Conservation (phyloP, 1,284 basidiomycete genomes). For the Stereum hirsutum region DNA sequence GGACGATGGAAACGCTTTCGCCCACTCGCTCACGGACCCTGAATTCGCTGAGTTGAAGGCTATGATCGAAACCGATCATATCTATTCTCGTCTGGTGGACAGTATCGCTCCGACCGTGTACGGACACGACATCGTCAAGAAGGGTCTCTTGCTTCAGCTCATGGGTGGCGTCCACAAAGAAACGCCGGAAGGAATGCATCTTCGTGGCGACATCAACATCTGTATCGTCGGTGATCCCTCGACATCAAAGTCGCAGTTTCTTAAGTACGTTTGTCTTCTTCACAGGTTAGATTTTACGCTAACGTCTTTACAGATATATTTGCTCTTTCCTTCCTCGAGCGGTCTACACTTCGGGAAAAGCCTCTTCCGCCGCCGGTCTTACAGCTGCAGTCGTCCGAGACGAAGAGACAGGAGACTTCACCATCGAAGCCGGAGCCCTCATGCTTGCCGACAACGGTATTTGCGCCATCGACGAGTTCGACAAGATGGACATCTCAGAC, state of each 20-base stretch:
- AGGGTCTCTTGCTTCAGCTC: conserved; percentile 93
- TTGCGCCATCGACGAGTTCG: conserved; percentile 99
- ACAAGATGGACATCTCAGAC: conserved; percentile 99
- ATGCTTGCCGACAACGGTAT: conserved; percentile 99
- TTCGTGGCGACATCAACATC: conserved; percentile 97
- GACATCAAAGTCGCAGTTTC: conserved; percentile 96
- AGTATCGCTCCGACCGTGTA: conserved; percentile 98
- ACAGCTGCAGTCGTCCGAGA: conserved; percentile 98
- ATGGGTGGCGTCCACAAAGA: conserved; percentile 99
- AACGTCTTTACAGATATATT: conserved; percentile 64
- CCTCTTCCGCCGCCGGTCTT: conserved; percentile 96
- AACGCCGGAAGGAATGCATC: conserved; percentile 92
- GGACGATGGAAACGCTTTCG: conserved; percentile 72
- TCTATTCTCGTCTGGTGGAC: conserved; percentile 89
- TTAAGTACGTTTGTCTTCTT: conserved; percentile 62
- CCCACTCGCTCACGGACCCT: conserved; percentile 83
- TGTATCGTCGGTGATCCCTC: conserved; percentile 98
- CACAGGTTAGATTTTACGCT: neutral
- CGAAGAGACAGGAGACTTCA: conserved; percentile 98
- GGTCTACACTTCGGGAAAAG: conserved; percentile 98
- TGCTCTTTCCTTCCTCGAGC: conserved; percentile 98
- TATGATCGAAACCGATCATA: conserved; percentile 92
- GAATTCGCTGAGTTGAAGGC: conserved; percentile 92
- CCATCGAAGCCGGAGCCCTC: conserved; percentile 96
- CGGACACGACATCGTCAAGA: conserved; percentile 98